phyloP scores from a whole-genome alignment of 805 yeast genomes.

The Kuraishia hungarica region DNA sequence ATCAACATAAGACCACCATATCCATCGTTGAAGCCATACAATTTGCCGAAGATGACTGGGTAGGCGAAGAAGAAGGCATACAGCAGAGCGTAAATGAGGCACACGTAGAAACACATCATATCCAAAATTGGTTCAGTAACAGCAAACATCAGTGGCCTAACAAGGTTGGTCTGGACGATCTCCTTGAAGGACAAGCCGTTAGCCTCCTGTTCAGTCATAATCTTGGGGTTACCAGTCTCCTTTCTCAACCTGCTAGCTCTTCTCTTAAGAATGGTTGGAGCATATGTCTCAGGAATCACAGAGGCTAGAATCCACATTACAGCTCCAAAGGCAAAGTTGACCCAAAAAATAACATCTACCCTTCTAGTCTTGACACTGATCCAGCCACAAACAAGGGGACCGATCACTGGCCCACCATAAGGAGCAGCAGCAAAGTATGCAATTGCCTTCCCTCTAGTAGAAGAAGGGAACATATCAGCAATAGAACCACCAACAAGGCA shows the following conservation, averaged over 20 bases:
- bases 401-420: conserved; percentile 86
- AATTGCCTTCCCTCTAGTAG: conserved; percentile 80
- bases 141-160: conserved; percentile 73
- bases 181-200: conserved; percentile 63
- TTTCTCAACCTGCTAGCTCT: conserved; percentile 62
- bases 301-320: conserved; percentile 62
- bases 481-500: conserved; percentile 87
- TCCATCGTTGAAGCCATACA: conserved; percentile 73
- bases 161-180: conserved; percentile 60
- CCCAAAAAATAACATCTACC: conserved; percentile 75
- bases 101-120: conserved; percentile 77
- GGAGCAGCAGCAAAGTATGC: conserved; percentile 91
- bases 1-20: conserved; percentile 80
- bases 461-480: conserved; percentile 80
- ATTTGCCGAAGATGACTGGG: conserved; percentile 76
- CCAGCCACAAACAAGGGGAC: conserved; percentile 85
- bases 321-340: conserved; percentile 88
- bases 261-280: conserved; percentile 66
- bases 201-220: conserved; percentile 92
- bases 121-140: conserved; percentile 80
- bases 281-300: conserved; percentile 82
- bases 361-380: conserved; percentile 63
- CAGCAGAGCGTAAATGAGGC: conserved; percentile 80
- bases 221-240: conserved; percentile 73
- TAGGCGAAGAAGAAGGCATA: conserved; percentile 94